A percentile compares a stretch with the other conserved stretches of the same genome.
These are phyloP conservation scores for Kockovaella imperatae DNA, from an alignment of 768 basidiomycete genomes.

Conservation along the genomic window DNA sequence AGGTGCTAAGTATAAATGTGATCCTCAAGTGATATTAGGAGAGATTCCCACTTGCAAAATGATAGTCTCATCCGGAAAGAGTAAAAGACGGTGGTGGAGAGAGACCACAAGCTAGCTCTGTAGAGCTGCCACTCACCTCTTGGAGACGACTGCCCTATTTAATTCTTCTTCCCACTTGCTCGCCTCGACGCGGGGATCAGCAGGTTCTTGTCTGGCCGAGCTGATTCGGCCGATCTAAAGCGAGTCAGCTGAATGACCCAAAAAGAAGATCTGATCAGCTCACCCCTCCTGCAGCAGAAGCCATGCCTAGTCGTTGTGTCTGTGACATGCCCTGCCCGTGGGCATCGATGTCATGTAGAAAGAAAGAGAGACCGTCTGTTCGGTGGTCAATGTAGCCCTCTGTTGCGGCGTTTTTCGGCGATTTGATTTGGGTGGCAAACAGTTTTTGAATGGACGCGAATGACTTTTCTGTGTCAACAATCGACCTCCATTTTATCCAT, in stretches of 20 bases:
- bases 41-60: conserved; percentile 93
- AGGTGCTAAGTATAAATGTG: conserved; percentile 70
- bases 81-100: background rate
- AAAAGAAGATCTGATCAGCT: too few relatives aligned
- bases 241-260: too few relatives aligned
- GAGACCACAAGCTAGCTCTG: background rate
- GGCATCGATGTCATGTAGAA: too few relatives aligned
- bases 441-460: background rate
- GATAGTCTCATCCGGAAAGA: conserved; percentile 53
- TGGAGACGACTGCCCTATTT: conserved; percentile 72
- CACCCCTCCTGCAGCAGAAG: too few relatives aligned
- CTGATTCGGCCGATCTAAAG: too few relatives aligned
- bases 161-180: conserved; percentile 67
- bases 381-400: background rate
- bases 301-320: too few relatives aligned
- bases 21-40: conserved; percentile 63
- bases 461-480: background rate
- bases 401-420: background rate
- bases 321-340: too few relatives aligned
- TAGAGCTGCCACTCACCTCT: conserved; percentile 62
- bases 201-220: too few relatives aligned
- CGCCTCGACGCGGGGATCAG: conserved; percentile 7
- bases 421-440: background rate
- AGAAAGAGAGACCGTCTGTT: too few relatives aligned
- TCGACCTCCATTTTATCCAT: too few relatives aligned